phyloP scores from a whole-genome alignment of 2,329 filamentous ascomycete genomes.

The Aureobasidium sp. region DNA sequence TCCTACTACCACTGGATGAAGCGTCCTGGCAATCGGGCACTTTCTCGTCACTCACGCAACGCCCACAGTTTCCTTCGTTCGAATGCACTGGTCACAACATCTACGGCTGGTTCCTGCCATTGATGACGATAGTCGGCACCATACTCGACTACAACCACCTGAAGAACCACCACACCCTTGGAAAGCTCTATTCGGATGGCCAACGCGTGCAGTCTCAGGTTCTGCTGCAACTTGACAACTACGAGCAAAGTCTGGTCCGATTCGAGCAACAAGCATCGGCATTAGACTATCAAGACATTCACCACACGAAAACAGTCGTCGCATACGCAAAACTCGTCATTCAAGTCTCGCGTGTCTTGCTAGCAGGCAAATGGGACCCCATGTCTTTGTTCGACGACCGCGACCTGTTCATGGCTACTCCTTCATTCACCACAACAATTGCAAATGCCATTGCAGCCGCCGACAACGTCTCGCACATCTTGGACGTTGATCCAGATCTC shows the following conservation, averaged over 20 bases:
- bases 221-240: slow-evolving; percentile 10
- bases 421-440: slow-evolving; percentile 14
- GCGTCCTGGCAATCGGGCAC: slow-evolving; percentile 13
- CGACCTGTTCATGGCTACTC: slow-evolving; percentile 16
- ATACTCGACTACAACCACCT: slow-evolving; percentile 15
- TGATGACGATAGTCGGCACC: slow-evolving; percentile 15
- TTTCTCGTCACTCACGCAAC: slow-evolving; percentile 12
- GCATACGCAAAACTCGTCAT: slow-evolving; percentile 14
- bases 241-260: slow-evolving; percentile 12
- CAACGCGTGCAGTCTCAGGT: slow-evolving; percentile 14
- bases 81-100: slow-evolving; percentile 16
- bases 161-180: slow-evolving; percentile 14
- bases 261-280: slow-evolving; percentile 13
- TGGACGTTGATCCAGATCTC: slow-evolving; percentile 14
- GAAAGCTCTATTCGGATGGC: slow-evolving; percentile 11
- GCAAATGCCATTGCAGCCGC: slow-evolving; percentile 15
- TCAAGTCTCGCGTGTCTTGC: slow-evolving; percentile 9
- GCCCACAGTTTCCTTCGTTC: slow-evolving; percentile 13
- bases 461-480: slow-evolving; percentile 12
- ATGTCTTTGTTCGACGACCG: slow-evolving; percentile 14
- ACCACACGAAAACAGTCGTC: slow-evolving; percentile 15
- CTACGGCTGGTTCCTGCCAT: slow-evolving; percentile 14
- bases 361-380: slow-evolving; percentile 15
- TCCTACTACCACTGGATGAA: slow-evolving; percentile 12
- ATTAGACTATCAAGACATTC: slow-evolving; percentile 8